A percentile compares a stretch with the other conserved stretches of the same genome.
Evolutionary conservation across 305 asterid genomes (phyloP).

Genomic region (Plantago coronopus): DNA sequence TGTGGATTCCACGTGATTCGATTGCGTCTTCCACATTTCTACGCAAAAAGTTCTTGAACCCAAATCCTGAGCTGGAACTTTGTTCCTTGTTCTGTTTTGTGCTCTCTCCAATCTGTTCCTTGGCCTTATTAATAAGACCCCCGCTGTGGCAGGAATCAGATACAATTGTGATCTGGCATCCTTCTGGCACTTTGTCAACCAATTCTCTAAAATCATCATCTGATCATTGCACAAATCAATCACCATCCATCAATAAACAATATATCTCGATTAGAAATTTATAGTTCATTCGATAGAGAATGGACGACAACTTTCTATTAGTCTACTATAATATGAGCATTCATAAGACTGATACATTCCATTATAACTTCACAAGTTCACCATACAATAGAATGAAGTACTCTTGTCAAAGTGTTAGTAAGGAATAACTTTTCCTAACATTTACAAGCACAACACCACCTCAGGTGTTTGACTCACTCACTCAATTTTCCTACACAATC

Average conservation of each 20-base stretch:
- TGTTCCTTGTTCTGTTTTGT: constrained; percentile 31
- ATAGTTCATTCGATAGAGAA: too few relatives aligned
- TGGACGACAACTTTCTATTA: too few relatives aligned
- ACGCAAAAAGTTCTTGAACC: constrained; percentile 67
- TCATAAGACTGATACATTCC: too few relatives aligned
- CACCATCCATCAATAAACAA: constrained; percentile 5
- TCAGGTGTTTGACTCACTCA: too few relatives aligned
- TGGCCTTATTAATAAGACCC: constrained; percentile 81
- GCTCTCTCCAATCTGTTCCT: constrained; percentile 96
- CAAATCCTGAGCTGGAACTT: constrained; percentile 43
- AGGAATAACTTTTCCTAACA: too few relatives aligned
- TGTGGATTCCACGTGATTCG: constrained; percentile 71
- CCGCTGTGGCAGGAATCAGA: constrained; percentile 98
- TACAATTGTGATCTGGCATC: constrained; percentile 76
- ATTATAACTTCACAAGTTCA: too few relatives aligned
- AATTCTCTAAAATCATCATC: constrained; percentile 95
- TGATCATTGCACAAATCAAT: constrained; percentile 23
- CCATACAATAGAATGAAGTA: too few relatives aligned
- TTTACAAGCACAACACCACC: too few relatives aligned
- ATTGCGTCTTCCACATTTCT: constrained; percentile 59
- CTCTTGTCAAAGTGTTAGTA: too few relatives aligned
- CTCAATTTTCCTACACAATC: too few relatives aligned
- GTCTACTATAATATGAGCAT: too few relatives aligned
- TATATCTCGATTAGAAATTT: too few relatives aligned
- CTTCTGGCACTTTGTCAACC: constrained; percentile 75